Evolutionary conservation across 768 basidiomycete genomes (phyloP), one percentile per base, ranked within the genome.

Genomic region (Melanogaster broomeanus): DNA sequence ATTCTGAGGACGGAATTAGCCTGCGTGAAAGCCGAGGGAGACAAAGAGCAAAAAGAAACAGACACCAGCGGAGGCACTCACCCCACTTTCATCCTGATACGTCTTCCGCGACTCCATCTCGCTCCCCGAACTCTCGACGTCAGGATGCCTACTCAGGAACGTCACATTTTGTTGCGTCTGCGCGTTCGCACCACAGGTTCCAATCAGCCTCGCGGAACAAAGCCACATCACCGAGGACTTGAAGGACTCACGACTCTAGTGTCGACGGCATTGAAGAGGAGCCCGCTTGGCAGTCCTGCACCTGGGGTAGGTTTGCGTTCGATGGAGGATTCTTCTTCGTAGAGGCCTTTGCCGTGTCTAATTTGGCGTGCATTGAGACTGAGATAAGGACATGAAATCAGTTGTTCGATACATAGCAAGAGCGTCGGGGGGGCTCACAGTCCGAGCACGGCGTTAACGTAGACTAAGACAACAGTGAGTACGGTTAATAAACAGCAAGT

Each of bases 311-410:
- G 24, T 13, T 56, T 51, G 21, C 41, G 62, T 27, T 52, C 49
- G 0, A 38, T 33, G 0, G 53, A 15, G 10, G 64, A 56, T 1
- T 58, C 62, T 42, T 68, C 67, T 48, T 64, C 62, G 6, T 68
- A 51, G n/a, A 64, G 3, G 31, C 67, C 67, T 0, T 48, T 45
- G 0, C 67, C 68, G 0, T 30, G 41, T 16, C 19, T 48, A 3
- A 55, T 42, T 9, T 58, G 42, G 10, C 67, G 68, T 24, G 44
- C 48, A 19, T 64, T 68, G n/a, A 68, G 65, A 8, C 68, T 68
- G 21, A 8, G n/a, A 28, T 34, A 24, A 16, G 8, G 31, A n/a
- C 27, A 35, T 28, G 19, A n/a, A 9, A 22, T 66, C 33, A 61
- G 34, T 18, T 0, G 5, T 27, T 6, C 10, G 13, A 25, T 25